phyloP scores from a whole-genome alignment of 2,329 filamentous ascomycete species.

The Nemania abortiva region DNA sequence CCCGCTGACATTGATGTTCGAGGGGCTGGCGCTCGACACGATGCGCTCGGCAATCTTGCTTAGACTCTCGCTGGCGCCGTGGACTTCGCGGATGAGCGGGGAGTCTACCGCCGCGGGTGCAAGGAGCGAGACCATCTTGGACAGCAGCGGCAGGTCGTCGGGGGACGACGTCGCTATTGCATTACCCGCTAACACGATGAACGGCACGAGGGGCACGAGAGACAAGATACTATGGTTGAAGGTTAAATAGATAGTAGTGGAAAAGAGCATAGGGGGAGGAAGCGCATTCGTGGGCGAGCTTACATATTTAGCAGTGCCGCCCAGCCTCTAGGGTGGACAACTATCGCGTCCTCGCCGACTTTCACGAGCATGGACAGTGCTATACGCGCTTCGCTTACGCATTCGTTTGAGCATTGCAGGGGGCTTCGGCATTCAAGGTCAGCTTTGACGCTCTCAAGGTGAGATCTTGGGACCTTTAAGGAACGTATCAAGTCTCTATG shows the following conservation, averaged over 20 bases:
- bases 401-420: constrained; percentile 46
- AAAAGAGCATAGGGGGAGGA: too few relatives aligned
- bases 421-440: constrained; percentile 32
- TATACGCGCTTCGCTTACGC: constrained; percentile 43
- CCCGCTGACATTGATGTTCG: constrained; percentile 5
- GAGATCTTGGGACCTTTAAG: too few relatives aligned
- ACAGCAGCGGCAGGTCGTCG: constrained; percentile 42
- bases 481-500: too few relatives aligned
- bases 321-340: constrained; percentile 28
- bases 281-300: constrained; percentile 2
- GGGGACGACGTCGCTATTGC: constrained; percentile 46
- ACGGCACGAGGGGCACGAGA: constrained; percentile 46
- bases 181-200: constrained; percentile 47
- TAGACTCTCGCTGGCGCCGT: constrained; percentile 47
- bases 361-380: constrained; percentile 41
- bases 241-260: constrained; percentile 25
- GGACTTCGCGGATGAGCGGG: constrained; percentile 40
- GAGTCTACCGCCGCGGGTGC: constrained; percentile 33
- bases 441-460: constrained; percentile 12
- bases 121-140: constrained; percentile 38
- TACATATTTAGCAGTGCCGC: constrained; percentile 43
- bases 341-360: constrained; percentile 36
- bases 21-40: constrained; percentile 38
- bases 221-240: constrained; percentile 42
- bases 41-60: constrained; percentile 41